Evolutionary conservation across 805 yeast genomes (phyloP).

Genomic region (Saturnispora sekii): DNA sequence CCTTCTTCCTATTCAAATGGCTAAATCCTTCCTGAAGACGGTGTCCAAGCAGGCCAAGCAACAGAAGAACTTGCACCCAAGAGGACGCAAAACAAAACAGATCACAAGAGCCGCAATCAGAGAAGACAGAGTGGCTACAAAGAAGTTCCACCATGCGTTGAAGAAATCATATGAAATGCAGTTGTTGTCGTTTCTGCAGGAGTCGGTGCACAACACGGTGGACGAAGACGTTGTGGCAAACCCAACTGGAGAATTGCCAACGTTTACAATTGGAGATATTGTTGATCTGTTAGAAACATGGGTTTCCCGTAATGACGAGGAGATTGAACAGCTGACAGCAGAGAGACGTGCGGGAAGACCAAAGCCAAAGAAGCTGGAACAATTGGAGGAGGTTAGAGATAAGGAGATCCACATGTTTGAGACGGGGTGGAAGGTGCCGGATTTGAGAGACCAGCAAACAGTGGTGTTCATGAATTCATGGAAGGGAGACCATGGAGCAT

Average conservation of each 20-base stretch:
- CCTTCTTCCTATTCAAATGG: conserved; percentile 30
- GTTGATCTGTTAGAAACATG: conserved; percentile 51
- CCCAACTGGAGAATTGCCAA: conserved; percentile 15
- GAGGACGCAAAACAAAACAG: conserved; percentile 81
- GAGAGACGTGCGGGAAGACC: conserved; percentile 88
- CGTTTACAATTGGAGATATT: conserved; percentile 50
- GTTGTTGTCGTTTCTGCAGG: conserved; percentile 51
- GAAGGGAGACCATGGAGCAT: conserved; percentile 79
- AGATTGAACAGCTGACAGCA: conserved; percentile 48
- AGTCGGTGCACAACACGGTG: conserved; percentile 32
- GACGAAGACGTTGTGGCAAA: conserved; percentile 26
- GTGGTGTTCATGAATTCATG: conserved; percentile 57
- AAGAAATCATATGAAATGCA: conserved; percentile 52
- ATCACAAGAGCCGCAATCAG: conserved; percentile 80
- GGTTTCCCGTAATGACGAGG: conserved; percentile 65
- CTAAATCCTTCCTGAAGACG: conserved; percentile 56
- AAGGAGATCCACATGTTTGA: conserved; percentile 52
- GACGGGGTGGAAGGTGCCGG: conserved; percentile 67
- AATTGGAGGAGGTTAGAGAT: conserved; percentile 51
- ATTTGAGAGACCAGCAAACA: conserved; percentile 49
- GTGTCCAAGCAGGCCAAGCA: conserved; percentile 41
- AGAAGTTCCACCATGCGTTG: conserved; percentile 47
- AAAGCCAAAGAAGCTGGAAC: conserved; percentile 56
- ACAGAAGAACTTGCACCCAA: conserved; percentile 59
- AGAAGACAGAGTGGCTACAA: conserved; percentile 56